Evolutionary conservation across 768 basidiomycete genomes (phyloP).

Genomic region (Podaxis sp.): DNA sequence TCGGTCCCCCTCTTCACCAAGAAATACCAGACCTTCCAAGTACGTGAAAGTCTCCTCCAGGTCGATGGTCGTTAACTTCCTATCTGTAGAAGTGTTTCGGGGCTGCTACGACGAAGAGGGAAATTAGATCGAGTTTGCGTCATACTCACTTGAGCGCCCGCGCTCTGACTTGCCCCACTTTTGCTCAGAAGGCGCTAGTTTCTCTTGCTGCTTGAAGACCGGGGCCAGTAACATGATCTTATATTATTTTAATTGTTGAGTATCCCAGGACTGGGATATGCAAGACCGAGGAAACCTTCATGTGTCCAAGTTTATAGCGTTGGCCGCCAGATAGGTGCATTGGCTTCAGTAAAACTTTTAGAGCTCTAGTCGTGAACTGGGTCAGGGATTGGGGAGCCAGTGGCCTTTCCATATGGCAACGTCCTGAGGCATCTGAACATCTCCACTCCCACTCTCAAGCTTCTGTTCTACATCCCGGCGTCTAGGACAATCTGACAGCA

Average conservation of each 20-base stretch:
- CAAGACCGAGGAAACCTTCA: neutral
- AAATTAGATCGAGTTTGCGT: neutral
- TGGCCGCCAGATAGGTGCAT: neutral
- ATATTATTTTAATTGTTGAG: neutral
- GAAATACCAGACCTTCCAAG: conserved; percentile 7
- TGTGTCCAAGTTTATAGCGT: neutral
- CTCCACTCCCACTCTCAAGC: no score
- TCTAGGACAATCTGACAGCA: no score
- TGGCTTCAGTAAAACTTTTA: no score
- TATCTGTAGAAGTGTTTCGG: neutral
- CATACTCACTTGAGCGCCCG: neutral
- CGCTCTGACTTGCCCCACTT: neutral
- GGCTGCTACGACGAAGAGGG: neutral
- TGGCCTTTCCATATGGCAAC: no score
- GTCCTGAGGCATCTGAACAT: no score
- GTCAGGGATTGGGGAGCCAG: no score
- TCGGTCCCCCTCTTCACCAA: conserved; percentile 1
- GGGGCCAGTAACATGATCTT: neutral
- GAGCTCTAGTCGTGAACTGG: no score
- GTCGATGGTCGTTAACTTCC: neutral
- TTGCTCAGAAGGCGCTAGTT: neutral
- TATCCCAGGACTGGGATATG: neutral
- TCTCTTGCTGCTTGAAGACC: neutral
- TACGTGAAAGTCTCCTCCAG: neutral
- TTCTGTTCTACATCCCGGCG: no score